Conservation (phyloP, 2,329 filamentous ascomycete genomes). For the Penicillium freii region DNA sequence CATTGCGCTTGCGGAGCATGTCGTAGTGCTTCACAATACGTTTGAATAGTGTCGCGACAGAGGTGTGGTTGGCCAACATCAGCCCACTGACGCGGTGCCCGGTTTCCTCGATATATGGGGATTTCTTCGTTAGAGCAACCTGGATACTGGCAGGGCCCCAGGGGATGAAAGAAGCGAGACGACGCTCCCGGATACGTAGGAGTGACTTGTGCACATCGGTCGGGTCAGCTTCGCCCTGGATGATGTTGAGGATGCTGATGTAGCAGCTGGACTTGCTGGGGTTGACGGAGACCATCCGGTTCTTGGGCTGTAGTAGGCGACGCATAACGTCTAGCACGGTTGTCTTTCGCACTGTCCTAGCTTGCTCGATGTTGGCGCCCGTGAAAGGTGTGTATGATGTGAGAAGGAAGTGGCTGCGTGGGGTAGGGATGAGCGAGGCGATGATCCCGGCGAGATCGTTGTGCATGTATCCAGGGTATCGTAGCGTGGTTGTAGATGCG, state of each 20-base stretch:
- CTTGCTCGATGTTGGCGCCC: constrained; percentile 91
- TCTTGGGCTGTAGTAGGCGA: constrained; percentile 91
- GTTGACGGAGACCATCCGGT: constrained; percentile 96
- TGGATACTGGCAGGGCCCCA: constrained; percentile 98
- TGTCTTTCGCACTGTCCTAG: constrained; percentile 96
- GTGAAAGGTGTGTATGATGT: constrained; percentile 98
- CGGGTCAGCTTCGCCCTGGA: constrained; percentile 96
- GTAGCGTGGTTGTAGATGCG: constrained; percentile 89
- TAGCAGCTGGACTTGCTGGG: constrained; percentile 98
- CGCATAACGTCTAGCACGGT: constrained; percentile 98
- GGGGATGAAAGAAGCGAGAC: constrained; percentile 93
- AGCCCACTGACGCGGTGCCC: constrained; percentile 84
- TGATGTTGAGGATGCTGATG: constrained; percentile 98
- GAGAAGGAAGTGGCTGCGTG: constrained; percentile 96
- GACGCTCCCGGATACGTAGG: constrained; percentile 88
- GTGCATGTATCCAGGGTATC: constrained; percentile 99
- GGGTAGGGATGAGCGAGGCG: constrained; percentile 92
- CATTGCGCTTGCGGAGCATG: constrained; percentile 90
- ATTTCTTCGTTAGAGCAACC: constrained; percentile 93
- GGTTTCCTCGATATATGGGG: constrained; percentile 90
- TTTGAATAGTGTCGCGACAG: constrained; percentile 94
- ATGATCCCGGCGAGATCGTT: constrained; percentile 98
- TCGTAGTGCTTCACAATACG: constrained; percentile 91
- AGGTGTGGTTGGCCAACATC: constrained; percentile 98
- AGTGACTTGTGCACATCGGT: constrained; percentile 98